phyloP scores from a whole-genome alignment of 1,284 basidiomycete species.

The Omphalotus olearius region DNA sequence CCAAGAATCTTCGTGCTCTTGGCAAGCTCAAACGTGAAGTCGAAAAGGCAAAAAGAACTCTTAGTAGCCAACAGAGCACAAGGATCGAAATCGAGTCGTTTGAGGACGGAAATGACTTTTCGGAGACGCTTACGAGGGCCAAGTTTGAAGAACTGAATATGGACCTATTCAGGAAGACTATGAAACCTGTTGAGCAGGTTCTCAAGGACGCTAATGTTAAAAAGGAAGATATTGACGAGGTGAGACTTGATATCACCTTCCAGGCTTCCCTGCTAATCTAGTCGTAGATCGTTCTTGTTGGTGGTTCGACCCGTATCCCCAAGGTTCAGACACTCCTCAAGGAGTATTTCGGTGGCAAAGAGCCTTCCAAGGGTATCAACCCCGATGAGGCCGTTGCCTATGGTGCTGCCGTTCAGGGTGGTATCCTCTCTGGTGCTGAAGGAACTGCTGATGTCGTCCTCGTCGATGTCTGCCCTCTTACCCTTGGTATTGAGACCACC shows the following conservation, averaged over 20 bases:
- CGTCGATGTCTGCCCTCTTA: conserved; percentile 93
- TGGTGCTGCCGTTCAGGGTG: conserved; percentile 96
- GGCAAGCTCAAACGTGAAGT: conserved; percentile 98
- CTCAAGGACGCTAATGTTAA: conserved; percentile 97
- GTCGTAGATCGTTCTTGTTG: conserved; percentile 77
- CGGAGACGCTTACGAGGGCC: conserved; percentile 94
- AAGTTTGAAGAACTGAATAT: conserved; percentile 99
- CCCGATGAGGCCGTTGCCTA: conserved; percentile 95
- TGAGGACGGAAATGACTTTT: conserved; percentile 95
- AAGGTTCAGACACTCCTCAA: conserved; percentile 97
- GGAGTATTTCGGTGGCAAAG: conserved; percentile 89
- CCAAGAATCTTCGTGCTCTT: conserved; percentile 84
- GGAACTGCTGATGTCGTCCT: conserved; percentile 85
- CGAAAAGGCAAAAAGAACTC: conserved; percentile 98
- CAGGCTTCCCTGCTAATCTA: not conserved
- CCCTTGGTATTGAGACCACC: conserved; percentile 97
- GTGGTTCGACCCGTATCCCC: conserved; percentile 98
- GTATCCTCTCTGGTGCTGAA: conserved; percentile 89
- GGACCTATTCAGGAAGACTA: conserved; percentile 98
- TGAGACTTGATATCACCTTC: conserved; percentile 27
- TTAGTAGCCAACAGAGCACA: conserved; percentile 86
- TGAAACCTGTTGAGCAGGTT: conserved; percentile 99
- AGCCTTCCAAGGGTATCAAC: conserved; percentile 92
- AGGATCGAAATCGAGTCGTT: conserved; percentile 91
- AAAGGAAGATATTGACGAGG: conserved; percentile 96